These are phyloP conservation scores for Eucalyptus pauciflora DNA, from an alignment of 345 rosid genomes.

Conservation along the genomic window DNA sequence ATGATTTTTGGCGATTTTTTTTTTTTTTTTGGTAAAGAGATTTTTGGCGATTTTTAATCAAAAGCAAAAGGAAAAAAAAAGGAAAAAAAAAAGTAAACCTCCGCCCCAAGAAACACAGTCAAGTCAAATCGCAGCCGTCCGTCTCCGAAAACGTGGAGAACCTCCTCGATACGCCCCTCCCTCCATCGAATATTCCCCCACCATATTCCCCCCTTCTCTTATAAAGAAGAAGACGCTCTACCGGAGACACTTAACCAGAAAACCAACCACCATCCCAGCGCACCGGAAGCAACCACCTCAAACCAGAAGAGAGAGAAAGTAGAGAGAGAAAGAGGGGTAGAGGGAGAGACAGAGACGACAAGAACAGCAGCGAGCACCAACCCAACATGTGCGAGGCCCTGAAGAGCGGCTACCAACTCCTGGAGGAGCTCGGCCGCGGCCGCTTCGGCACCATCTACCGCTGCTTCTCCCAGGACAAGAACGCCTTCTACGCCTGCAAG, in stretches of 20 bases:
- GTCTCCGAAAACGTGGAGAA: not conserved
- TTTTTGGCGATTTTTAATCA: too few species aligned
- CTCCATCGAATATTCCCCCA: not conserved
- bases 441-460: slow-evolving; percentile 71
- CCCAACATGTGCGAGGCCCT: slow-evolving; percentile 1
- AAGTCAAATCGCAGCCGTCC: not conserved
- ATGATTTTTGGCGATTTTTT: rapidly evolving
- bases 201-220: not conserved
- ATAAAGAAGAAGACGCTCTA: not conserved
- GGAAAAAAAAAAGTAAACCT: not conserved
- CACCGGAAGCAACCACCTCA: not conserved
- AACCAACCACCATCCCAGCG: rapidly evolving
- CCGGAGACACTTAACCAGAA: not conserved
- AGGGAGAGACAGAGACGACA: not conserved
- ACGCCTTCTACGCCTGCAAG: slow-evolving; percentile 63
- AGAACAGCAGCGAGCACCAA: not conserved
- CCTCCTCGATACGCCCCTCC: not conserved
- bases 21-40: too few species aligned
- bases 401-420: slow-evolving; percentile 36
- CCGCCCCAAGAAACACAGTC: not conserved
- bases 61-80: too few species aligned
- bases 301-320: not conserved
- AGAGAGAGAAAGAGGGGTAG: not conserved
- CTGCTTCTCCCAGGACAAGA: slow-evolving; percentile 32
- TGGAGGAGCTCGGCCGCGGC: slow-evolving; percentile 84